A percentile compares a stretch with the other conserved stretches of the same genome.
These are phyloP conservation scores for Erodium maritimum DNA, from an alignment of 345 rosid genomes.

Conservation along the genomic window DNA sequence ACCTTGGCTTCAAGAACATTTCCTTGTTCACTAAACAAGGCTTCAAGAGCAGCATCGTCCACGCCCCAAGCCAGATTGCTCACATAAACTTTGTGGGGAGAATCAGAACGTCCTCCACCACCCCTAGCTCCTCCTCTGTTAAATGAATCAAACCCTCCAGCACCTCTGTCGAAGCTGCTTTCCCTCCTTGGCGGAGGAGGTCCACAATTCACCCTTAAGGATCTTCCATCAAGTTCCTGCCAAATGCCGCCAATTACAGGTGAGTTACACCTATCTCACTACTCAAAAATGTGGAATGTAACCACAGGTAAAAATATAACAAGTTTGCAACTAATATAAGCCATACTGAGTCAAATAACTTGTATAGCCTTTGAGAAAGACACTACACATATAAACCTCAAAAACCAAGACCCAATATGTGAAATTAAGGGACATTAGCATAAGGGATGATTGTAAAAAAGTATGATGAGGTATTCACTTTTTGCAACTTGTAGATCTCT, in stretches of 20 bases:
- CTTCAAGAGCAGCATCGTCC: conserved; percentile 74
- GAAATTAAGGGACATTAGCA: no score
- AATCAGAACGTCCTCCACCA: conserved; percentile 15
- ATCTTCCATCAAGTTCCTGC: conserved; percentile 87
- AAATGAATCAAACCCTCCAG: no score
- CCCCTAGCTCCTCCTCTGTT: neutral
- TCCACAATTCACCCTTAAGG: conserved; percentile 75
- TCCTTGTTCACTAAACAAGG: conserved; percentile 74
- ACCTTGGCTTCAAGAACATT: conserved; percentile 86
- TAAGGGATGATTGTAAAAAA: no score
- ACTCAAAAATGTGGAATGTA: neutral
- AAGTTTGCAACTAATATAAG: neutral
- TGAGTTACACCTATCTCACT: neutral
- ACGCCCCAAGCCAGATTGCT: conserved; percentile 96
- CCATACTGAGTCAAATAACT: neutral
- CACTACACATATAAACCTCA: no score
- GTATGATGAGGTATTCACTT: no score
- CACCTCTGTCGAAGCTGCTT: conserved; percentile 2
- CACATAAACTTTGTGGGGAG: conserved; percentile 57
- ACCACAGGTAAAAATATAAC: no score
- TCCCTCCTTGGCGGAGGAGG: conserved; percentile 72
- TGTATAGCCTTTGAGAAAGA: no score
- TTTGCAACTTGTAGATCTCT: no score
- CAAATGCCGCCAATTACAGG: conserved; percentile 8
- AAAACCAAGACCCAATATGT: no score